Percentiles rank a stretch among this genome's conserved stretches.
phyloP scores from a whole-genome alignment of 2,329 filamentous ascomycete species.

The Epicoccum sorghinum region DNA sequence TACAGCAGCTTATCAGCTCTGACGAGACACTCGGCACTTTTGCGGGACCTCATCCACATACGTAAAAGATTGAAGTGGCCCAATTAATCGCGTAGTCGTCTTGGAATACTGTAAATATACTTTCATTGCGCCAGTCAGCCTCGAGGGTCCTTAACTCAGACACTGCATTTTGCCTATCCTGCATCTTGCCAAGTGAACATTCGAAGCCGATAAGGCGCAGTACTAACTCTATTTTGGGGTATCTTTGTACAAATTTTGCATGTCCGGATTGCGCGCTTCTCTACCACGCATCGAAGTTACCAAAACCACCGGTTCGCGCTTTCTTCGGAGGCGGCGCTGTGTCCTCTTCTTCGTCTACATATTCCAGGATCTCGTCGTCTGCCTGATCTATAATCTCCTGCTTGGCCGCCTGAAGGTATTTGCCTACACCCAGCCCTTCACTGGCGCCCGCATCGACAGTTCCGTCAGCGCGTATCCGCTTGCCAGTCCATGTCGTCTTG shows the following conservation, averaged over 20 bases:
- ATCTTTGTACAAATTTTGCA: conserved; percentile 14
- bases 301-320: conserved; percentile 77
- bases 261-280: background rate
- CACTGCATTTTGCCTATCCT: too few relatives aligned
- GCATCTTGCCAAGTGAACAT: too few relatives aligned
- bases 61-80: too few relatives aligned
- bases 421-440: conserved; percentile 68
- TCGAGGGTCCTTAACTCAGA: too few relatives aligned
- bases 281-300: conserved; percentile 83
- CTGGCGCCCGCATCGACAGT: conserved; percentile 61
- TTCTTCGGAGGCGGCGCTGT: conserved; percentile 77
- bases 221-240: conserved; percentile 13
- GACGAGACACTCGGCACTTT: too few relatives aligned
- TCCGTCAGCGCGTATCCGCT: conserved; percentile 75
- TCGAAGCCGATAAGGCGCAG: too few relatives aligned
- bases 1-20: too few relatives aligned
- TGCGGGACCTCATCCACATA: too few relatives aligned
- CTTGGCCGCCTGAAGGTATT: conserved; percentile 75
- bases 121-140: too few relatives aligned
- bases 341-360: conserved; percentile 69
- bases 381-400: conserved; percentile 38
- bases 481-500: conserved; percentile 93
- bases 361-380: conserved; percentile 66
- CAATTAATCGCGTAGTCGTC: too few relatives aligned
- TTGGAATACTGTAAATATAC: too few relatives aligned